Evolutionary conservation across 129 eudicot genomes (phyloP), one percentile per base, ranked within the genome.

Genomic region (sunflower (Helianthus annuus)): DNA sequence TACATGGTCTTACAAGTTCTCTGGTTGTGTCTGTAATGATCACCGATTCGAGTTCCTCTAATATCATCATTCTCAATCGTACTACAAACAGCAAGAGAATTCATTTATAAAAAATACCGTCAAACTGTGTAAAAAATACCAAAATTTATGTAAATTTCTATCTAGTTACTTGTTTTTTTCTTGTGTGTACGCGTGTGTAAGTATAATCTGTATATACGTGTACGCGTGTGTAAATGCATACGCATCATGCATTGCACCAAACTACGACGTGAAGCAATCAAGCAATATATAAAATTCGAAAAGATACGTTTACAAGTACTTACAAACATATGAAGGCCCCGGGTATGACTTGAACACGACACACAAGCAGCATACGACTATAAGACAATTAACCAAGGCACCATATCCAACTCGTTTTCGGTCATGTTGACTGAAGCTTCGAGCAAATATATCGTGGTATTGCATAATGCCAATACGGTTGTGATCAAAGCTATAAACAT

Each of bases 401-500:
- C 79, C 80, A 29, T 52, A 72, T 19, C 91, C 83, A 7, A 91
- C 52, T 73, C 75, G 73, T 70, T 82, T 77, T 32, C 82, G 86
- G 59, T 87, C 89, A 2, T 77, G 46, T 3, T 51, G 72, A 56
- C 80, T 79, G 68, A 85, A 91, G 69, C 95, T 91, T 70, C 85
- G 83, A 24, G 83, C 80, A 10, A 70, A 70, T 39, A 78, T 78
- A 58, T 78, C 67, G 4, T 64, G 49, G 16, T 70, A 11, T 70
- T 78, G 63, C 77, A 63, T 70, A 8, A 58, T 76, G 62, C 54
- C 62, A 60, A 60, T 40, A 5, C 17, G 64, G 22, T 52, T 22
- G 54, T 73, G 63, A 68, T 45, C 48, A 52, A 17, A 54, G 68
- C 45, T 40, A 75, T 66, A 32, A 19, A 48, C 10, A 54, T 65